Percentiles rank a stretch among this genome's conserved stretches.
Conservation (phyloP, 805 yeast genomes). For the Starmerella bombi region DNA sequence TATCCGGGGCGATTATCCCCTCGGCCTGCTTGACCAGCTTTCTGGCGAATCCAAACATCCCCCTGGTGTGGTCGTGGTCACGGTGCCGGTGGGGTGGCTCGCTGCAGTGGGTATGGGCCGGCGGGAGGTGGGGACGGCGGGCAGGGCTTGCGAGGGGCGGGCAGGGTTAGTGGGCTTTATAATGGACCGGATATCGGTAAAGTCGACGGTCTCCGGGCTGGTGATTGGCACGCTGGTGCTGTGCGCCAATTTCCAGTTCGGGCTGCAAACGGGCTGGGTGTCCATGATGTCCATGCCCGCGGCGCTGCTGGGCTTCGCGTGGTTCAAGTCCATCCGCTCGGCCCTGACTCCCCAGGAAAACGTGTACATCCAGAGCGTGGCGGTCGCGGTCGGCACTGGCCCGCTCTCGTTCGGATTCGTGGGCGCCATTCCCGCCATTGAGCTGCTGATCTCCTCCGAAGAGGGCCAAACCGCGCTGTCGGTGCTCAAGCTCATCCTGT, state of each 20-base stretch:
- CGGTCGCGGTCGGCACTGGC: slow-evolving; percentile 96
- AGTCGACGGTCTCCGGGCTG: slow-evolving; percentile 67
- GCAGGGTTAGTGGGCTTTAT: too few relatives aligned
- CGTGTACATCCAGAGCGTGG: slow-evolving; percentile 79
- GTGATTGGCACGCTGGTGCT: slow-evolving; percentile 77
- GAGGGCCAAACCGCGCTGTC: slow-evolving; percentile 39
- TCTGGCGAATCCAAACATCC: slow-evolving; percentile 36
- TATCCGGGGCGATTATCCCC: slow-evolving; percentile 27
- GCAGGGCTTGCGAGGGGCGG: too few relatives aligned
- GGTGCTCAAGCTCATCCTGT: slow-evolving; percentile 46
- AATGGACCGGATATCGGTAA: slow-evolving; percentile 37
- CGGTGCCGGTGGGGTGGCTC: too few relatives aligned
- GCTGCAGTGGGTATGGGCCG: too few relatives aligned
- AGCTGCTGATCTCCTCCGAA: slow-evolving; percentile 62
- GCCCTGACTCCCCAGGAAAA: slow-evolving; percentile 72
- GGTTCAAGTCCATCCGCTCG: slow-evolving; percentile 47
- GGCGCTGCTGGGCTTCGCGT: slow-evolving; percentile 73
- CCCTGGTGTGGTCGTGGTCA: not conserved
- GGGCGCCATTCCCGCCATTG: slow-evolving; percentile 92
- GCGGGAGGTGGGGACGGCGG: too few relatives aligned
- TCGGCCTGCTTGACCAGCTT: slow-evolving; percentile 41
- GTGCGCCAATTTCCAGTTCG: slow-evolving; percentile 87
- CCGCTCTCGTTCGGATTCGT: slow-evolving; percentile 91
- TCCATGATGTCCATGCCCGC: slow-evolving; percentile 98
- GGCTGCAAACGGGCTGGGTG: slow-evolving; percentile 97